A percentile compares a stretch with the other conserved stretches of the same genome.
Evolutionary conservation across 495 filamentous ascomycete genomes (phyloP).

Genomic region (Elasticomyces elasticus): DNA sequence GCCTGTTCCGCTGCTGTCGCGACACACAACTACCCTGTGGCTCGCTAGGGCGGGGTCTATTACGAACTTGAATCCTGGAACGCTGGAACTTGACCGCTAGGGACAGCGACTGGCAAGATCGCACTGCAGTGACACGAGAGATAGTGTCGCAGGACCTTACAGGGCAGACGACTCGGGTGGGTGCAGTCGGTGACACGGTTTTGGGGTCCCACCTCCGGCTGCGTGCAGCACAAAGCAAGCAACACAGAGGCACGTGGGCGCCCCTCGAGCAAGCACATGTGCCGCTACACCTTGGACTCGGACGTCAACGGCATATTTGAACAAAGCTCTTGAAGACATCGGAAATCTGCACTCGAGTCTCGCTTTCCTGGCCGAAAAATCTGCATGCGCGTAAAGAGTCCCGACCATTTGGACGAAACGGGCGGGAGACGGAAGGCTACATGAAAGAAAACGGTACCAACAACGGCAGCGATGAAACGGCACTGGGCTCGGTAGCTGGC

Average conservation of each 20-base stretch:
- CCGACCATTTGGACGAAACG: background rate
- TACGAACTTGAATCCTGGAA: no score
- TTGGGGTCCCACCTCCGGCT: background rate
- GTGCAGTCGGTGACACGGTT: no score
- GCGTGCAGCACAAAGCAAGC: background rate
- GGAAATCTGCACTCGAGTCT: background rate
- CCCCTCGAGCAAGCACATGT: background rate
- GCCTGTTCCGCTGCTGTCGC: no score
- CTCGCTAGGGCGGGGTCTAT: no score
- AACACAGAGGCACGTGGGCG: background rate
- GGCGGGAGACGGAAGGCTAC: constrained; percentile 7
- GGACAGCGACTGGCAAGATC: no score
- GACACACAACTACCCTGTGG: no score
- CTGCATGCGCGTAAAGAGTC: background rate
- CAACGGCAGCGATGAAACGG: constrained; percentile 5
- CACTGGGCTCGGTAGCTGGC: constrained; percentile 3
- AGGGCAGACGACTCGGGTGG: background rate
- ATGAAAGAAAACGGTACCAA: constrained; percentile 8
- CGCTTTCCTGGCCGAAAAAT: background rate
- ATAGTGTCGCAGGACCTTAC: no score
- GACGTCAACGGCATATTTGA: no score
- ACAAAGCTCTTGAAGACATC: no score
- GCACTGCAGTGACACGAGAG: no score
- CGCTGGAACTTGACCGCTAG: no score
- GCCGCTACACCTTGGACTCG: no score